Evolutionary conservation across 2,329 filamentous ascomycete genomes (phyloP).

Genomic region (Talaromyces sp.): DNA sequence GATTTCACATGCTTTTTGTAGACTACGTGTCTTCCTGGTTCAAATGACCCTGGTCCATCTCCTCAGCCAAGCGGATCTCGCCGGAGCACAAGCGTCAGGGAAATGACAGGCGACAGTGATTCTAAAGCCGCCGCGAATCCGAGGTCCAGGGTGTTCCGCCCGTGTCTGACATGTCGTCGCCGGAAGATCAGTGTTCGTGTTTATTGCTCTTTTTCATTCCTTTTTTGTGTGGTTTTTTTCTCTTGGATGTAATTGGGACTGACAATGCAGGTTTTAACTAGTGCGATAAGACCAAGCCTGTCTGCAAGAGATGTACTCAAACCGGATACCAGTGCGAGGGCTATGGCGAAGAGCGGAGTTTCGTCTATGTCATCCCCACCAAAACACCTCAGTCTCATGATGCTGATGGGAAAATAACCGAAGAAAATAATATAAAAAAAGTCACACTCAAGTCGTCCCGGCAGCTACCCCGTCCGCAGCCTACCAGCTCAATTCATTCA

Average conservation of each 20-base stretch:
- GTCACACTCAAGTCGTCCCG: slow-evolving; percentile 8
- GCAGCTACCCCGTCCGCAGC: slow-evolving; percentile 4
- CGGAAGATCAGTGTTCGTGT: slow-evolving; percentile 11
- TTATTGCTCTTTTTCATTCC: neutral
- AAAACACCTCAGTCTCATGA: neutral
- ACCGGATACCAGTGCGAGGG: slow-evolving; percentile 12
- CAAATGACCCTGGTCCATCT: neutral
- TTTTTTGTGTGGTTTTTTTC: neutral
- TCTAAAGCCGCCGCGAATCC: neutral
- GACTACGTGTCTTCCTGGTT: neutral
- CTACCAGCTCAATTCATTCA: slow-evolving; percentile 1
- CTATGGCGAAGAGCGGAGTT: slow-evolving; percentile 11
- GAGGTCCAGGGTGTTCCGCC: slow-evolving; percentile 9
- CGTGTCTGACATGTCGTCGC: slow-evolving; percentile 10
- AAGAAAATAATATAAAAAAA: slow-evolving; percentile 3
- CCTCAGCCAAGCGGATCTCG: neutral
- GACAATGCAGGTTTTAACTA: neutral
- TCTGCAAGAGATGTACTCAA: slow-evolving; percentile 11
- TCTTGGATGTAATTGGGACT: neutral
- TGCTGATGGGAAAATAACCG: neutral
- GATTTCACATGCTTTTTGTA: neutral
- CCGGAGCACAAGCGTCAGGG: neutral
- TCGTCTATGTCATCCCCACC: slow-evolving; percentile 11
- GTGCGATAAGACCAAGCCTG: slow-evolving; percentile 10
- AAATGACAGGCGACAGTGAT: neutral